Conservation (phyloP, 352 stramenopile genomes). For the Phytopythium chamaehyphon region DNA sequence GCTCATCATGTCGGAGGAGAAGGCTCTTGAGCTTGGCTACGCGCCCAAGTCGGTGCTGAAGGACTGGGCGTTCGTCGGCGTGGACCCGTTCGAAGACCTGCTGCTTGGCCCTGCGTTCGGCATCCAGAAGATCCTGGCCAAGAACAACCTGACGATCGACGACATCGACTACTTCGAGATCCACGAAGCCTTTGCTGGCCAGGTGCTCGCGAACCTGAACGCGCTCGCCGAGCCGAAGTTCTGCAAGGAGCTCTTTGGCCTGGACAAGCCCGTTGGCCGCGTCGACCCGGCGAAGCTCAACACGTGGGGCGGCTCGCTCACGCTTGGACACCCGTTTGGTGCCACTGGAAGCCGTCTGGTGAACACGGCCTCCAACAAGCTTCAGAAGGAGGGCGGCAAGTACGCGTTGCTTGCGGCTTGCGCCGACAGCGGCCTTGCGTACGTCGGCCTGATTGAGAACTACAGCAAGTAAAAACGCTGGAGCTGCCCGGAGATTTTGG, state of each 20-base stretch:
- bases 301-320: slow-evolving; percentile 95
- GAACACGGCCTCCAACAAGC: slow-evolving; percentile 96
- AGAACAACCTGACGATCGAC: slow-evolving; percentile 85
- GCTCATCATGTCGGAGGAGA: slow-evolving; percentile 97
- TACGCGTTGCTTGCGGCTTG: slow-evolving; percentile 97
- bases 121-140: slow-evolving; percentile 79
- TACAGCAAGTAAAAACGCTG: slow-evolving; percentile 50
- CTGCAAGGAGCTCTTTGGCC: slow-evolving; percentile 93
- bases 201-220: slow-evolving; percentile 97
- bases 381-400: slow-evolving; percentile 94
- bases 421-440: slow-evolving; percentile 96
- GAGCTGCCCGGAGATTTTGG: slow-evolving; percentile 1
- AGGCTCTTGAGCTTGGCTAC: slow-evolving; percentile 94
- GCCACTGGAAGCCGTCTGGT: slow-evolving; percentile 95
- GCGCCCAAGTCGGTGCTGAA: slow-evolving; percentile 94
- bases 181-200: slow-evolving; percentile 98
- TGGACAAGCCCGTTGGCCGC: slow-evolving; percentile 87
- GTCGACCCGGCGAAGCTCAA: slow-evolving; percentile 96
- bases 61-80: slow-evolving; percentile 95
- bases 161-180: slow-evolving; percentile 99
- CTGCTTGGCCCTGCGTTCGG: slow-evolving; percentile 95
- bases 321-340: slow-evolving; percentile 97
- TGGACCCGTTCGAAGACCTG: slow-evolving; percentile 95
- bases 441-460: slow-evolving; percentile 93
- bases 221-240: slow-evolving; percentile 94